Evolutionary conservation across 1,284 basidiomycete genomes (phyloP).

Genomic region (Pseudozyma sp.): DNA sequence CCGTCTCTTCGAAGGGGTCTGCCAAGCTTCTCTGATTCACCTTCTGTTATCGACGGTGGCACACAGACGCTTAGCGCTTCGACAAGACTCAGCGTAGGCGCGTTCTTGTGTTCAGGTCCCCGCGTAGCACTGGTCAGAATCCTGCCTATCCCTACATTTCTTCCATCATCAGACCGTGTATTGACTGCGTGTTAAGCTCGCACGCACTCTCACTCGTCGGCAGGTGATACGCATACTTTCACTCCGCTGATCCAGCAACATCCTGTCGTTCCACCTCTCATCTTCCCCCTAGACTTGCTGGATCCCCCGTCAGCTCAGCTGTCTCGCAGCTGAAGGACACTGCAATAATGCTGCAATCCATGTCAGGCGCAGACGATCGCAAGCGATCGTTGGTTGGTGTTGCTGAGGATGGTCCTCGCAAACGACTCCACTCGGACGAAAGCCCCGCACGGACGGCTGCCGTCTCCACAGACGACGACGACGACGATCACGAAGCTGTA

Average conservation of each 20-base stretch:
- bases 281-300: neutral
- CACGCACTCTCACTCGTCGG: too few relatives aligned
- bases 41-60: too few relatives aligned
- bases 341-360: constrained; percentile 39
- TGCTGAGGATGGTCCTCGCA: constrained; percentile 35
- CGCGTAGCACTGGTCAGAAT: too few relatives aligned
- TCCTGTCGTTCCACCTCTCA: neutral
- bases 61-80: too few relatives aligned
- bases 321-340: neutral
- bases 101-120: too few relatives aligned
- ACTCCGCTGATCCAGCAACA: neutral
- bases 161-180: too few relatives aligned
- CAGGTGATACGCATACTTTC: neutral
- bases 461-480: constrained; percentile 33
- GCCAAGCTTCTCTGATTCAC: too few relatives aligned
- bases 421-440: constrained; percentile 46
- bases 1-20: too few relatives aligned
- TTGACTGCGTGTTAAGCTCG: too few relatives aligned
- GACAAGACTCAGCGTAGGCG: too few relatives aligned
- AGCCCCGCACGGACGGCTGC: constrained; percentile 13
- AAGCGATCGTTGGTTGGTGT: constrained; percentile 49
- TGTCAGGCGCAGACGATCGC: constrained; percentile 50
- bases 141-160: too few relatives aligned
- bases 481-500: constrained; percentile 31
- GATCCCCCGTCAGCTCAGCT: neutral